Percentiles rank a stretch among this genome's conserved stretches.
Conservation (phyloP, 768 basidiomycete genomes). For the Crepidotus variabilis region DNA sequence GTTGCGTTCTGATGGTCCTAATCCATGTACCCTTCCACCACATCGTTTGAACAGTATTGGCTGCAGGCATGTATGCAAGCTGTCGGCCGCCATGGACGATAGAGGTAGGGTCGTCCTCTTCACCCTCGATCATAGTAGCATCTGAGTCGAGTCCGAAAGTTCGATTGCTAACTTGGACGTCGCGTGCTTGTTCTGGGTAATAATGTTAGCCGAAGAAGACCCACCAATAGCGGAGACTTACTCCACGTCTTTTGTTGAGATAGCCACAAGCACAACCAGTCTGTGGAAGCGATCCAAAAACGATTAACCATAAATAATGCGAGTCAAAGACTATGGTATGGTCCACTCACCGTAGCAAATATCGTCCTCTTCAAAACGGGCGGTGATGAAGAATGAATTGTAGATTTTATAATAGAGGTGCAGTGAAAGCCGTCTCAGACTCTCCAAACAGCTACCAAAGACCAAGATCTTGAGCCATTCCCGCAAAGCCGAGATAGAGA, state of each 20-base stretch:
- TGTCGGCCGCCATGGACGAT: slow-evolving; percentile 23
- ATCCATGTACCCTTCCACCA: slow-evolving; percentile 50
- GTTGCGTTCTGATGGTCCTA: slow-evolving; percentile 31
- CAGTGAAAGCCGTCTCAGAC: slow-evolving; percentile 43
- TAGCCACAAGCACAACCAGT: slow-evolving; percentile 72
- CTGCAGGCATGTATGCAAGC: slow-evolving; percentile 41
- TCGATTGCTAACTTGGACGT: slow-evolving; percentile 47
- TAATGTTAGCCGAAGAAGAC: slow-evolving; percentile 14
- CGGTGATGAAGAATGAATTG: slow-evolving; percentile 59
- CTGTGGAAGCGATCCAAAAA: slow-evolving; percentile 25
- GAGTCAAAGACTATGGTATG: slow-evolving; percentile 1
- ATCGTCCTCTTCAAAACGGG: slow-evolving; percentile 57
- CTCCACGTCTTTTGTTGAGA: slow-evolving; percentile 60
- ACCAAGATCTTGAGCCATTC: slow-evolving; percentile 66
- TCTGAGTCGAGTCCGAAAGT: slow-evolving; percentile 30
- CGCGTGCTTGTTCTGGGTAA: slow-evolving; percentile 35
- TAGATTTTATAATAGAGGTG: slow-evolving; percentile 39
- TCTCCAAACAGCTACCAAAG: slow-evolving; percentile 61
- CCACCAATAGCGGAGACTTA: slow-evolving; percentile 21
- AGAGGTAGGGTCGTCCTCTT: slow-evolving; percentile 27
- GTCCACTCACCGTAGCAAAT: slow-evolving; percentile 44
- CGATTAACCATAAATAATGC: slow-evolving; percentile 4
- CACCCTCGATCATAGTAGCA: slow-evolving; percentile 31
- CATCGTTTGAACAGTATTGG: slow-evolving; percentile 33
- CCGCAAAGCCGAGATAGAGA: slow-evolving; percentile 50